These are phyloP conservation scores for Oemleria cerasiformis DNA, from an alignment of 306 rosid species.

Conservation along the genomic window DNA sequence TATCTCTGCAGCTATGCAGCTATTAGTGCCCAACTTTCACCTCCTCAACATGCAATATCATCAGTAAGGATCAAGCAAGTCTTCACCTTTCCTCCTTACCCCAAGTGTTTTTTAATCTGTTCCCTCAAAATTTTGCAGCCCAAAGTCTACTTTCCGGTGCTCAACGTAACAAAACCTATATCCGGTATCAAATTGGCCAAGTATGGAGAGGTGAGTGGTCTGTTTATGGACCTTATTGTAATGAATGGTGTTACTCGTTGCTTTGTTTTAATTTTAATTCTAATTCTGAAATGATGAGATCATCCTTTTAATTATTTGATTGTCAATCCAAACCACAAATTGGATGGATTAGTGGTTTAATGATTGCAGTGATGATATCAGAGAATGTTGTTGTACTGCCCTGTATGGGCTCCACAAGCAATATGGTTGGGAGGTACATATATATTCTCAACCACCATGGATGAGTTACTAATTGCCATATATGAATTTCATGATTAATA, in stretches of 20 bases:
- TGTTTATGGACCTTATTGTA: not conserved
- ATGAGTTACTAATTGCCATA: slow-evolving; percentile 23
- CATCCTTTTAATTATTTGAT: slow-evolving; percentile 18
- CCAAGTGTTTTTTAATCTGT: not conserved
- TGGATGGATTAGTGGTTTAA: slow-evolving; percentile 85
- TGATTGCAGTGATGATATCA: slow-evolving; percentile 83
- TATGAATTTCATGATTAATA: not conserved
- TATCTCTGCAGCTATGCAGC: slow-evolving; percentile 68
- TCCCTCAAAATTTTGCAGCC: slow-evolving; percentile 41
- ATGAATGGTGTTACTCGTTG: slow-evolving; percentile 4
- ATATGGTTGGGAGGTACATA: slow-evolving; percentile 74
- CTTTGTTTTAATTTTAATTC: not conserved
- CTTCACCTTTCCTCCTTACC: not conserved
- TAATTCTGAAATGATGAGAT: not conserved
- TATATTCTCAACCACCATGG: not conserved
- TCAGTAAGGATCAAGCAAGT: slow-evolving; percentile 33
- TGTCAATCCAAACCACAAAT: slow-evolving; percentile 45
- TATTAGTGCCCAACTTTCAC: slow-evolving; percentile 51
- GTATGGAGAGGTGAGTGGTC: slow-evolving; percentile 59
- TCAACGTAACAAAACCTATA: slow-evolving; percentile 51
- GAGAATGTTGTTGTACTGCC: slow-evolving; percentile 61
- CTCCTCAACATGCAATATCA: slow-evolving; percentile 17
- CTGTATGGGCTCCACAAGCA: slow-evolving; percentile 60
- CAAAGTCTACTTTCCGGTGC: slow-evolving; percentile 55
- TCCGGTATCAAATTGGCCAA: slow-evolving; percentile 71